A percentile compares a stretch with the other conserved stretches of the same genome.
Conservation (phyloP, 495 filamentous ascomycete genomes). For the Daldinia decipiens region DNA sequence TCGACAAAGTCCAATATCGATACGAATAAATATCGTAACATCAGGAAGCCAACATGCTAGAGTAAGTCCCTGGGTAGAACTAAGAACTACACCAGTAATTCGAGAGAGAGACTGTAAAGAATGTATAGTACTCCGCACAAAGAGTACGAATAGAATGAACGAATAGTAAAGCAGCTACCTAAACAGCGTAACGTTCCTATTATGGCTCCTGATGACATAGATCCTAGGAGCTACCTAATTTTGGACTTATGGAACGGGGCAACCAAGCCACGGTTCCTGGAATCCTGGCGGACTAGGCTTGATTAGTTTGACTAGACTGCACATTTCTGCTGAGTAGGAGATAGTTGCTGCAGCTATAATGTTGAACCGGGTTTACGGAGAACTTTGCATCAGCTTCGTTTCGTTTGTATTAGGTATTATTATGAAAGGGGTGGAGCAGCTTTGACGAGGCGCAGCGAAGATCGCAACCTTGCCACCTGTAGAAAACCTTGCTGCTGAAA, state of each 20-base stretch:
- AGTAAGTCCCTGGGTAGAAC: background rate
- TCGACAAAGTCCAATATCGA: constrained; percentile 23
- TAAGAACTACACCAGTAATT: constrained; percentile 14
- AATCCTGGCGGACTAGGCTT: constrained; percentile 22
- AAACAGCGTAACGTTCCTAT: constrained; percentile 10
- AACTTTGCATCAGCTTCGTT: constrained; percentile 27
- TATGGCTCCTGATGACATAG: constrained; percentile 31
- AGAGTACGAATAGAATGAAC: constrained; percentile 9
- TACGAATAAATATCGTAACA: constrained; percentile 19
- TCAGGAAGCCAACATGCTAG: constrained; percentile 10
- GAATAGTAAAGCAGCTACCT: constrained; percentile 21
- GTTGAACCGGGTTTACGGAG: constrained; percentile 25
- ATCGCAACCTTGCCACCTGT: constrained; percentile 24
- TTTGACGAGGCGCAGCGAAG: constrained; percentile 32
- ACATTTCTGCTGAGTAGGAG: constrained; percentile 19
- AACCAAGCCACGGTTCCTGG: constrained; percentile 32
- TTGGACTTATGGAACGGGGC: constrained; percentile 39
- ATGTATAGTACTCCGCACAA: constrained; percentile 6
- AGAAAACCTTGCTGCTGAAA: constrained; percentile 22
- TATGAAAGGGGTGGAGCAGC: constrained; percentile 32
- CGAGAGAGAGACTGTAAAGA: constrained; percentile 2
- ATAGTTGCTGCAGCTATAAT: constrained; percentile 7
- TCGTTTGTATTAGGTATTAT: background rate
- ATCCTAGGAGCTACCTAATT: constrained; percentile 34
- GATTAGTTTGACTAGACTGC: constrained; percentile 12